Conservation (phyloP, 2,329 filamentous ascomycete genomes). For the Penicillium glabrum region DNA sequence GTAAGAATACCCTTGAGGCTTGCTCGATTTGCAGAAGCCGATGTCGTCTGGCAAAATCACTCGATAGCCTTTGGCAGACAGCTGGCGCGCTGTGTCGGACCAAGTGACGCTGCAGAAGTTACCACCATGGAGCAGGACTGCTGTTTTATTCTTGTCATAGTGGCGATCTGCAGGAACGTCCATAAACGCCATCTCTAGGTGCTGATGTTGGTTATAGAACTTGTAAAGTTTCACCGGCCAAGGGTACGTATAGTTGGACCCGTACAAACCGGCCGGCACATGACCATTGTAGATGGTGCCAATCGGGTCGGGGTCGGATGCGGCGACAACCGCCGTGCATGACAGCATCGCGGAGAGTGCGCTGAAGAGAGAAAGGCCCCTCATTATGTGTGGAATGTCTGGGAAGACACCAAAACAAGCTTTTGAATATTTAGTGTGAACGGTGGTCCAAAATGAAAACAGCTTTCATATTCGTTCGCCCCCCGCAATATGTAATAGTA, state of each 20-base stretch:
- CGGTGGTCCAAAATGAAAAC: not conserved
- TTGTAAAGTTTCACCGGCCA: constrained; percentile 17
- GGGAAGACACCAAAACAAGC: not conserved
- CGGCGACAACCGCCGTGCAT: not conserved
- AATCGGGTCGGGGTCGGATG: not conserved
- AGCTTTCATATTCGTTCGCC: not conserved
- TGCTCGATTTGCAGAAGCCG: constrained; percentile 18
- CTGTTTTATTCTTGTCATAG: constrained; percentile 2
- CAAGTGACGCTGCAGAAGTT: constrained; percentile 17
- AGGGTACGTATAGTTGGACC: constrained; percentile 1
- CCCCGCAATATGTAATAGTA: not conserved
- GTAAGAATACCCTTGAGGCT: constrained; percentile 15
- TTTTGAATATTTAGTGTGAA: not conserved
- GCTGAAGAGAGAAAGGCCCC: not conserved
- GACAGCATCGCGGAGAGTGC: not conserved
- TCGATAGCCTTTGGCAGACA: constrained; percentile 12
- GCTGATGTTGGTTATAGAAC: constrained; percentile 15
- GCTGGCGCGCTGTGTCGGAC: constrained; percentile 12
- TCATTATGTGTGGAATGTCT: not conserved
- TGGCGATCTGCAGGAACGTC: constrained; percentile 2
- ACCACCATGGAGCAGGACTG: constrained; percentile 12
- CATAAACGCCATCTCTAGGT: constrained; percentile 16
- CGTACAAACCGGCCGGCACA: not conserved
- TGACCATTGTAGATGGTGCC: not conserved
- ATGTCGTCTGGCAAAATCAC: constrained; percentile 17